Evolutionary conservation across 257 asterid genomes (phyloP).

Genomic region (Rauvolfia tetraphylla): DNA sequence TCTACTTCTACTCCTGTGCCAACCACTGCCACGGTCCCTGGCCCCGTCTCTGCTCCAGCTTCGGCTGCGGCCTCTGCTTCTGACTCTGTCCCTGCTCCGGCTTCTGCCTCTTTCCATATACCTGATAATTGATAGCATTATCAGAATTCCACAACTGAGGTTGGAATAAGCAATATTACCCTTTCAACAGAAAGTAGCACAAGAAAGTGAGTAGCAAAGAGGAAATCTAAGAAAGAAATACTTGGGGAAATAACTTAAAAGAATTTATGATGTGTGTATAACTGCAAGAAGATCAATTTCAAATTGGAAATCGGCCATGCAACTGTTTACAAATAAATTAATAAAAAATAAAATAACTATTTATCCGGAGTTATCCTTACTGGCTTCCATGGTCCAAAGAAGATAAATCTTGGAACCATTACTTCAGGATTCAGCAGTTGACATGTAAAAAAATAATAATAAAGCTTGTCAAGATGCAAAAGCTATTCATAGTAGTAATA

Average conservation of each 20-base stretch:
- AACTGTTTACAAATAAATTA: too few relatives aligned
- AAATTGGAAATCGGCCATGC: too few relatives aligned
- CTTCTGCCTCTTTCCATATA: slow-evolving; percentile 47
- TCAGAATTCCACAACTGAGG: slow-evolving; percentile 3
- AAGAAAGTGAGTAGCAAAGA: neutral
- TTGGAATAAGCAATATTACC: neutral
- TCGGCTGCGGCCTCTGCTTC: slow-evolving; percentile 52
- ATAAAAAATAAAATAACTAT: neutral
- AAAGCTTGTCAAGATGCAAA: neutral
- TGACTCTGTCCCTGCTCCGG: slow-evolving; percentile 34
- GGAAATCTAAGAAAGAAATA: neutral
- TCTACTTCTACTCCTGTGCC: slow-evolving; percentile 34
- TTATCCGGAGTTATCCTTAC: neutral
- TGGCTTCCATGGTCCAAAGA: slow-evolving; percentile 1
- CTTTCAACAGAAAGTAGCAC: neutral
- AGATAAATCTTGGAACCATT: neutral
- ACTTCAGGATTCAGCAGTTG: neutral
- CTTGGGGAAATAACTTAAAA: neutral
- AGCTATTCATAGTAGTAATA: neutral
- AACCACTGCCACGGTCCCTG: slow-evolving; percentile 46
- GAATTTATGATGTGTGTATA: neutral
- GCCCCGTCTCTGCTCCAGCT: slow-evolving; percentile 55
- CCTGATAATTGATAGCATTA: slow-evolving; percentile 35
- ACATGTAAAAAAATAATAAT: neutral
- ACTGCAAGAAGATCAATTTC: neutral